A percentile compares a stretch with the other conserved stretches of the same genome.
Evolutionary conservation across 495 filamentous ascomycete genomes (phyloP).

Genomic region (Penicillium riverlandense): DNA sequence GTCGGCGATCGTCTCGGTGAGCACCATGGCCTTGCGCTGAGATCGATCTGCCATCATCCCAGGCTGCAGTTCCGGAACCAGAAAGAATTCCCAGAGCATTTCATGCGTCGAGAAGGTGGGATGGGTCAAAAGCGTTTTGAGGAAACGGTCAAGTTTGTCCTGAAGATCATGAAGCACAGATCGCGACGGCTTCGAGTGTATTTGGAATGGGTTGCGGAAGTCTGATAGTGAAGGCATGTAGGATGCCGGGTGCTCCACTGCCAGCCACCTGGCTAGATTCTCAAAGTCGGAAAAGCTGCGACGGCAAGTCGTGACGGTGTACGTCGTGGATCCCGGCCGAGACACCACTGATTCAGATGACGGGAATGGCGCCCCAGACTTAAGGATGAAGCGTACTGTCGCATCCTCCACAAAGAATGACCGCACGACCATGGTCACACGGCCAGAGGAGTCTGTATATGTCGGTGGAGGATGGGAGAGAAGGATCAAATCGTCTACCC

Average conservation of each 20-base stretch:
- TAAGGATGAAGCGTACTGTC: slow-evolving; percentile 85
- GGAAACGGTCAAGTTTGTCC: slow-evolving; percentile 74
- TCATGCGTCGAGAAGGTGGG: slow-evolving; percentile 95
- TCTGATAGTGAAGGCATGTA: slow-evolving; percentile 81
- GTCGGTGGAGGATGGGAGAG: slow-evolving; percentile 56
- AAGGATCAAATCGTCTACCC: slow-evolving; percentile 87
- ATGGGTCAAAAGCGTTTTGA: slow-evolving; percentile 78
- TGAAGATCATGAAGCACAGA: slow-evolving; percentile 84
- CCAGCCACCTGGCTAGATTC: slow-evolving; percentile 78
- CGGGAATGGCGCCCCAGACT: slow-evolving; percentile 63
- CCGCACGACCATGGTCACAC: slow-evolving; percentile 89
- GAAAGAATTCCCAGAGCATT: slow-evolving; percentile 98
- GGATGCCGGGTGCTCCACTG: slow-evolving; percentile 87
- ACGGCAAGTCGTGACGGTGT: slow-evolving; percentile 89
- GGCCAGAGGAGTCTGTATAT: slow-evolving; percentile 54
- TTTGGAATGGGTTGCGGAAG: slow-evolving; percentile 81
- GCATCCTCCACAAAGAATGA: slow-evolving; percentile 98
- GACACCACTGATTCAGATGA: slow-evolving; percentile 27
- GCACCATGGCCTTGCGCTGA: slow-evolving; percentile 72
- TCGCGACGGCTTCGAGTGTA: slow-evolving; percentile 84
- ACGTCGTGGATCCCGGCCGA: slow-evolving; percentile 46
- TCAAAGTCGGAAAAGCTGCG: slow-evolving; percentile 90
- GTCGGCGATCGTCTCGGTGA: slow-evolving; percentile 76
- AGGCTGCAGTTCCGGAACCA: slow-evolving; percentile 88
- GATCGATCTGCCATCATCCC: slow-evolving; percentile 86